Conservation (phyloP, 805 yeast genomes). For the Candida andamanensis region DNA sequence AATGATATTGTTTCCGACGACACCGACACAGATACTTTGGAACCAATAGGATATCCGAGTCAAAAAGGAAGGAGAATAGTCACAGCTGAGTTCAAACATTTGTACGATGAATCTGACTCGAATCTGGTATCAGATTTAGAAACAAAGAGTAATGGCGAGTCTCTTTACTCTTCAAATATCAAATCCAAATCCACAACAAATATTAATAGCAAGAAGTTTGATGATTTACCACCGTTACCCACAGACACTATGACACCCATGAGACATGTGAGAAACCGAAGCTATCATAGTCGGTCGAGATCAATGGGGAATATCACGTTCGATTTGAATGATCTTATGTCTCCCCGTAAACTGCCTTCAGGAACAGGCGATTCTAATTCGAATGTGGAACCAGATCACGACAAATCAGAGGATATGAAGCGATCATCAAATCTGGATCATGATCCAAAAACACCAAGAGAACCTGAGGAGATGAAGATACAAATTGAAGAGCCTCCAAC, state of each 20-base stretch:
- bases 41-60: slow-evolving; percentile 35
- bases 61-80: slow-evolving; percentile 24
- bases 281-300: slow-evolving; percentile 34
- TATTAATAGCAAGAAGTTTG: slow-evolving; percentile 9
- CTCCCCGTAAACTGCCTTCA: neutral
- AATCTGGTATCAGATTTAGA: no score
- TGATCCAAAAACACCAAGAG: slow-evolving; percentile 1
- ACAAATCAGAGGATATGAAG: neutral
- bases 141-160: slow-evolving; percentile 23
- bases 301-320: slow-evolving; percentile 33
- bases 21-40: slow-evolving; percentile 17
- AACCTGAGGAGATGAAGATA: slow-evolving; percentile 14
- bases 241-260: slow-evolving; percentile 10
- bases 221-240: slow-evolving; percentile 13
- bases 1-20: slow-evolving; percentile 21
- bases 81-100: slow-evolving; percentile 21
- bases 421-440: no score
- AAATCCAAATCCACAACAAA: slow-evolving; percentile 20
- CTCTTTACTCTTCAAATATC: slow-evolving; percentile 12
- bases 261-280: slow-evolving; percentile 10
- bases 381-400: neutral
- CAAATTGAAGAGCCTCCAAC: slow-evolving; percentile 36
- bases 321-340: slow-evolving; percentile 10
- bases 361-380: neutral
- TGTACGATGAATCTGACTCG: slow-evolving; percentile 20